Evolutionary conservation across 2,329 filamentous ascomycete species (phyloP), one percentile per base, ranked within the genome.

Genomic region (Xylariaceae sp.): DNA sequence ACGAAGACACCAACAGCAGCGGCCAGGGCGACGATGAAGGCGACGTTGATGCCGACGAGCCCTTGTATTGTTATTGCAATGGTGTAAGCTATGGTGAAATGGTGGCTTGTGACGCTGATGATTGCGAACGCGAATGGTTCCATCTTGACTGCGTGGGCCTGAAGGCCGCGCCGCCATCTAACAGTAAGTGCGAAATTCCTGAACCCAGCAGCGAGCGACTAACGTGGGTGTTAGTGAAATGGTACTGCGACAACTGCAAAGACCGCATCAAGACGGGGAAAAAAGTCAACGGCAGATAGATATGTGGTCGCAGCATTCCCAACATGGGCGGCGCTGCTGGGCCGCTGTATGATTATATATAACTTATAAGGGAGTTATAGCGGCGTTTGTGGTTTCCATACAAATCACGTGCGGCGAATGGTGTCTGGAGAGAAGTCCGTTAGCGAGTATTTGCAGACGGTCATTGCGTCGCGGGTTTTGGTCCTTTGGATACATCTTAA

Each of bases 241-340:
- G 87, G 87, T 91, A 87, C 65, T 91, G 87, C 68, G 85, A 88
- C 57, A 86, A 89, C 65, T 91, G 87, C 71, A 88, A 88, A 67
- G 83, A 86, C 60, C 78, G 79, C 44, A 73, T 86, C 61, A 80
- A 80, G 64, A 74, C 77, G 51, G 77, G 78, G 45, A 83, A 80
- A 65, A 80, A 80, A 63, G 63, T 72, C 12, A 75, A 72, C 56
- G 73, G 74, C 41, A 74, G 77, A 63, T 80, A 70, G 68, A 55
- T 49, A 36, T 29, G 18, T 45, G 13, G 22, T 46, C 40, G n/a
- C 10, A 34, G 13, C 47, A 30, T 42, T 37, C 9, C 16, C n/a
- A 19, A 37, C 19, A 50, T 49, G 45, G 40, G 32, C n/a, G 47
- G 40, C 36, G 21, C 45, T 51, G 39, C 34, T 30, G 18, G 34